Conservation (phyloP, 2,329 filamentous ascomycete genomes). For the Magnaporthiopsis rhizophila region DNA sequence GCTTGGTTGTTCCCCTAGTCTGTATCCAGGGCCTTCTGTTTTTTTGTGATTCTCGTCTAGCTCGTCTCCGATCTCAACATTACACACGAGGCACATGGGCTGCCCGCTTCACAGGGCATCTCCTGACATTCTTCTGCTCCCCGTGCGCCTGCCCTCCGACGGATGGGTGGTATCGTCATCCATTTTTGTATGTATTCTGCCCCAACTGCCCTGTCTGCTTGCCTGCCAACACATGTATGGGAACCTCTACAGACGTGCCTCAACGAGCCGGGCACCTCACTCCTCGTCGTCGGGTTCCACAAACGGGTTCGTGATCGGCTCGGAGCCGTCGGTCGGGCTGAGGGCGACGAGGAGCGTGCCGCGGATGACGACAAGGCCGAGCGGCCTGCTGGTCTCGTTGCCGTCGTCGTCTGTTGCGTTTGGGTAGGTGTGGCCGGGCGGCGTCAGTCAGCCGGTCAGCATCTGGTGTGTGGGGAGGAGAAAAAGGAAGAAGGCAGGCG, state of each 20-base stretch:
- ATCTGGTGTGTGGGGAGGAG: background rate
- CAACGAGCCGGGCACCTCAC: too few species aligned
- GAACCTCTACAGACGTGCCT: too few species aligned
- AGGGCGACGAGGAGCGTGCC: constrained; percentile 90
- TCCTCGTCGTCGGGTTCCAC: constrained; percentile 56
- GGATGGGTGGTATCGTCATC: too few species aligned
- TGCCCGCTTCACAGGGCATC: background rate
- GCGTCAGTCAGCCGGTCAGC: background rate
- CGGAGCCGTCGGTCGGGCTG: constrained; percentile 87
- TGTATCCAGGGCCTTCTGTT: background rate
- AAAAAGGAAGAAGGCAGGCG: too few species aligned
- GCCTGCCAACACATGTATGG: too few species aligned
- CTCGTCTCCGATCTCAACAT: background rate
- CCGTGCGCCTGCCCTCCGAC: too few species aligned
- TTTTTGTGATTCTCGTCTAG: background rate
- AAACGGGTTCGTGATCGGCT: constrained; percentile 94
- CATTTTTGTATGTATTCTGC: too few species aligned
- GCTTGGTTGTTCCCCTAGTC: background rate
- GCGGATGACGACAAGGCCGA: constrained; percentile 82
- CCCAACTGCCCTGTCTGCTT: too few species aligned
- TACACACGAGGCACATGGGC: background rate
- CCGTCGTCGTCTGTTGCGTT: constrained; percentile 71
- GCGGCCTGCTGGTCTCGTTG: constrained; percentile 70
- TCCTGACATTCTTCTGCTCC: background rate
- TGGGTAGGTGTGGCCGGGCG: background rate